phyloP scores from a whole-genome alignment of 73 alveolate genomes.

The Paramecium tetraurelia region DNA sequence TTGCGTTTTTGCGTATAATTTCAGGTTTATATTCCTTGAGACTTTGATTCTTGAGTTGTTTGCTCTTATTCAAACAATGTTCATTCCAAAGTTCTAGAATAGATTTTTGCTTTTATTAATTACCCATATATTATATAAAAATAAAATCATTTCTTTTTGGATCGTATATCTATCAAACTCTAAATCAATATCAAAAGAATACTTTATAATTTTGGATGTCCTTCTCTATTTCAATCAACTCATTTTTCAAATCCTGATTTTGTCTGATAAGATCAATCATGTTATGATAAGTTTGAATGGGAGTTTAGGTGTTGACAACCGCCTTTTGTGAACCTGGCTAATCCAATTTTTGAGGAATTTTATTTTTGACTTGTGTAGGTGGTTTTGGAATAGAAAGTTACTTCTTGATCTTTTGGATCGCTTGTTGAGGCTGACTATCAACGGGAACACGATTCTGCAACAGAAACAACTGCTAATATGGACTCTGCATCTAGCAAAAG shows the following conservation, averaged over 20 bases:
- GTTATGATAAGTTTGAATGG: background rate
- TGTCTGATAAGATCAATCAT: constrained; percentile 25
- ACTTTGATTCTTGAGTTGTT: background rate
- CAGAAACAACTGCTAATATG: background rate
- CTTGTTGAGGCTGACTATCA: background rate
- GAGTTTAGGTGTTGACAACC: background rate
- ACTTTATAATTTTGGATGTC: constrained; percentile 5
- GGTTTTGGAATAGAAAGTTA: background rate
- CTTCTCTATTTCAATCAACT: background rate
- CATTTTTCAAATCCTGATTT: background rate
- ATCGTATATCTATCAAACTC: background rate
- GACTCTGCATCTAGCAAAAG: background rate
- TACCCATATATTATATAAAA: background rate
- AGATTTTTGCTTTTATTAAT: background rate
- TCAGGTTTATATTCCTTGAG: background rate
- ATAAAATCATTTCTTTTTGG: background rate
- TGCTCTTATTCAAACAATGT: background rate
- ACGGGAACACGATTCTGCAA: background rate
- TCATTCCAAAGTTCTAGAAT: background rate
- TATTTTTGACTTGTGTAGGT: background rate
- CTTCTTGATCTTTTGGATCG: background rate
- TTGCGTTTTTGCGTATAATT: background rate
- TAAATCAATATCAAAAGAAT: background rate
- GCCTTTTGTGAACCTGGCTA: background rate
- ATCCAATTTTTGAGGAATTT: background rate